Evolutionary conservation across 2,329 filamentous ascomycete species (phyloP).

Genomic region (Podosphaera fusca): DNA sequence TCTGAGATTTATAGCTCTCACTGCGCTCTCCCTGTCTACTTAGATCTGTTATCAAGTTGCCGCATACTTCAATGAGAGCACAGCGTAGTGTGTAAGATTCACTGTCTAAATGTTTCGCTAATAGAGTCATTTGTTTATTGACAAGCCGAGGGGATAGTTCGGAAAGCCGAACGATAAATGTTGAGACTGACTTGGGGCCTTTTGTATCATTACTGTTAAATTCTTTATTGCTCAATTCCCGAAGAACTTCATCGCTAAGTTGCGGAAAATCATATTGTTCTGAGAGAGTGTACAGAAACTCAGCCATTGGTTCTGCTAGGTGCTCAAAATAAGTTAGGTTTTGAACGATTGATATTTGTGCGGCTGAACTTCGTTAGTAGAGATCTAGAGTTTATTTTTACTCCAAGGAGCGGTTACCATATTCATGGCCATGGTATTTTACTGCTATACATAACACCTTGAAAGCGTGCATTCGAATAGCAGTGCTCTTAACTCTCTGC

Average conservation of each 20-base stretch:
- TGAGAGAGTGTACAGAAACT: slow-evolving; percentile 84
- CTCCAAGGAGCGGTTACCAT: slow-evolving; percentile 33
- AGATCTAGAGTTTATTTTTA: slow-evolving; percentile 4
- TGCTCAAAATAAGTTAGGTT: slow-evolving; percentile 97
- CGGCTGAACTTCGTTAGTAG: slow-evolving; percentile 31
- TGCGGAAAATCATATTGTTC: slow-evolving; percentile 97
- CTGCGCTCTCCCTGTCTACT: slow-evolving; percentile 78
- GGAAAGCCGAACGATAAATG: slow-evolving; percentile 80
- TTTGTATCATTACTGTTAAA: slow-evolving; percentile 93
- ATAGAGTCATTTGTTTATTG: slow-evolving; percentile 89
- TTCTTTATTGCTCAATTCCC: slow-evolving; percentile 89
- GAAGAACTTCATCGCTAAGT: slow-evolving; percentile 74
- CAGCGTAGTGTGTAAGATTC: slow-evolving; percentile 92
- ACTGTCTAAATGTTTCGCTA: slow-evolving; percentile 87
- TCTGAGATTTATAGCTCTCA: slow-evolving; percentile 83
- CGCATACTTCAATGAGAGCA: slow-evolving; percentile 88
- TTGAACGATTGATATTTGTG: slow-evolving; percentile 94
- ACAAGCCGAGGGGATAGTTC: slow-evolving; percentile 78
- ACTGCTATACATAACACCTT: slow-evolving; percentile 90
- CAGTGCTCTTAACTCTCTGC: slow-evolving; percentile 65
- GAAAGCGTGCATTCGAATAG: slow-evolving; percentile 90
- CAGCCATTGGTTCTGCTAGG: slow-evolving; percentile 95
- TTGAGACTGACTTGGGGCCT: slow-evolving; percentile 86
- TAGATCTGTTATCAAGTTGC: slow-evolving; percentile 77
- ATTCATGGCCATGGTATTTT: slow-evolving; percentile 93